Base-by-base conservation (phyloP, 257 asterid species). In the Datura wrightii region DNA sequence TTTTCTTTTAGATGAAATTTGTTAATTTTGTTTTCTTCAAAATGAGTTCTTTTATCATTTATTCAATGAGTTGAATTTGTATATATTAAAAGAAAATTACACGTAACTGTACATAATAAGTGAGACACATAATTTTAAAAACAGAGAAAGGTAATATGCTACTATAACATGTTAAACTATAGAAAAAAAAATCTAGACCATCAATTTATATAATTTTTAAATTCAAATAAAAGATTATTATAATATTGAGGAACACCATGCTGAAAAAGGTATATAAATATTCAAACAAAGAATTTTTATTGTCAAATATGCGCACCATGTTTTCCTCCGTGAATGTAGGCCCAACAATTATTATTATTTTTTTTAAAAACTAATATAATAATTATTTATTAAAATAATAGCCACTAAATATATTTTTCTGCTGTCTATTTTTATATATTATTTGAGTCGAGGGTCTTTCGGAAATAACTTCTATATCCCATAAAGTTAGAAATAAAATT, bases 291-390 rank as follows among this genome's bases (percentile, higher is more conserved):
- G 0, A 50, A 41, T 16, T 14, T 16, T 14, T 41, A 0, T 76
- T 52, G 82, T 76, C 80, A 19, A 74, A 74, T 74, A 48, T 76
- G 82, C 63, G 31, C 82, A 52, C 82, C 63, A 76, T 76, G 82
- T 76, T 76, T 76, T 50, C 48, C 63, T 55, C 82, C 82, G 63
- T 48, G 63, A 52, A 2, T 76, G 82, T 76, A 76, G 82, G 82
- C 62, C 63, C 63, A 13, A 48, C 5, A 19, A 46, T 65, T 10
- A 53, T 53, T 39, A 39, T 24, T 24, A 39, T 39, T 39, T 39
- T 39, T 39, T 39, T 0, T 0, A 39, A 39, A 39, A 39, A 39
- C 4, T 2, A 39, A 39, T 39, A 39, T 24, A 39, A 39, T 39
- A 39, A 39, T 4, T 4, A 4, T 39, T 39, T 4, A 39, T 39